Base-by-base conservation (phyloP, 257 asterid species). In the Petunia axillaris region DNA sequence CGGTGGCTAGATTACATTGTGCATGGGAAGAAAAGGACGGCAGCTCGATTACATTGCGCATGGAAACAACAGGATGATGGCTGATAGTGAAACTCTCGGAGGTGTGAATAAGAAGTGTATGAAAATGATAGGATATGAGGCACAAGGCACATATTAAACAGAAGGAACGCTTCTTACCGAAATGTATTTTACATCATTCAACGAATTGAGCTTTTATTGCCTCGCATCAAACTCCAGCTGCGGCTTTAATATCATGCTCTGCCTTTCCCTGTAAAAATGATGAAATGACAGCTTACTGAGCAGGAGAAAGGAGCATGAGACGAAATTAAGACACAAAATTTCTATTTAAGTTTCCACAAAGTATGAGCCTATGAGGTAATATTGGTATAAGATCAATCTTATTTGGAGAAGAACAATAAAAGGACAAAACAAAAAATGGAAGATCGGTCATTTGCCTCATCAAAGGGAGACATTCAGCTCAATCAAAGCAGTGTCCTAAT, bases 171-270 rank as follows among this genome's bases (percentile, higher is more conserved):
- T 65, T 77, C 87, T 80, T 85, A 85, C 84, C 82, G n/a, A 52
- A 41, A 39, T 39, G 79, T 53, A 64, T 25, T 75, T 54, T 46
- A 8, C 40, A 60, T 73, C 62, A 1, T 36, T 50, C 75, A 66
- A 46, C 81, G 78, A 62, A 70, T 70, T 60, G 15, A 52, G 54
- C 41, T 79, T 50, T 71, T 77, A 71, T 65, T 46, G 16, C 48
- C 46, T 13, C 79, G 62, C 36, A 86, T 91, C 85, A 91, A 85
- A 86, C 93, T 86, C 92, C 77, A 6, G 92, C 87, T n/a, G 91
- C 81, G 74, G 96, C 83, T 91, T 91, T 89, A 75, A 78, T 50
- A 40, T 87, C 90, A 4, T 91, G 85, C 79, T 84, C 90, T 25
- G 91, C 59, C 85, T 87, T 92, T 37, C 87, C 95, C 97, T 91